Percentiles rank a stretch among this genome's conserved stretches.
phyloP scores from a whole-genome alignment of 2,329 filamentous ascomycete species.

The Sphaceloma murrayae region DNA sequence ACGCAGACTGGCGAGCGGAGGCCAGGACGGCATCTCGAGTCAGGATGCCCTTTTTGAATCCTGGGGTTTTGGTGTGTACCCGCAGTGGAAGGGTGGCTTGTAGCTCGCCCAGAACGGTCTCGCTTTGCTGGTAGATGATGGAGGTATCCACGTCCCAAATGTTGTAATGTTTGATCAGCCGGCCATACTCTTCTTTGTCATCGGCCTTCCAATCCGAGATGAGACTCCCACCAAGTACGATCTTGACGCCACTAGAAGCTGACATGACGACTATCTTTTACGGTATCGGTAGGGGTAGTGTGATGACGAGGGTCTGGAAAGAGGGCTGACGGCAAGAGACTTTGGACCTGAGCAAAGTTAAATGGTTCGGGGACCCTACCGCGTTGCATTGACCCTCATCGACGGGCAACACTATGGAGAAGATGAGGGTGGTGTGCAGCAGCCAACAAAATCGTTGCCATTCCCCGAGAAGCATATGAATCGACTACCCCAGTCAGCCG shows the following conservation, averaged over 20 bases:
- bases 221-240: slow-evolving; percentile 2
- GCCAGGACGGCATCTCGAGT: slow-evolving; percentile 30
- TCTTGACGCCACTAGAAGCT: slow-evolving; percentile 9
- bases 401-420: no score
- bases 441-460: no score
- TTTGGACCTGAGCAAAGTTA: no score
- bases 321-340: background rate
- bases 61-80: slow-evolving; percentile 40
- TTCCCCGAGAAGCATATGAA: no score
- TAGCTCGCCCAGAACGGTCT: slow-evolving; percentile 34
- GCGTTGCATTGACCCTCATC: no score
- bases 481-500: no score
- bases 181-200: slow-evolving; percentile 1
- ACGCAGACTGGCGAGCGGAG: slow-evolving; percentile 25
- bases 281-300: no score
- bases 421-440: no score
- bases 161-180: slow-evolving; percentile 26
- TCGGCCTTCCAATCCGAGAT: slow-evolving; percentile 5
- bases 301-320: no score
- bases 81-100: slow-evolving; percentile 34
- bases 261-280: background rate
- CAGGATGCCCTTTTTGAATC: slow-evolving; percentile 29
- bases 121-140: slow-evolving; percentile 34
- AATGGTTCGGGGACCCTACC: no score
- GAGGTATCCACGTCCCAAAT: slow-evolving; percentile 35